These are phyloP conservation scores for Ilex paraguariensis DNA, from an alignment of 305 asterid species.

Conservation along the genomic window DNA sequence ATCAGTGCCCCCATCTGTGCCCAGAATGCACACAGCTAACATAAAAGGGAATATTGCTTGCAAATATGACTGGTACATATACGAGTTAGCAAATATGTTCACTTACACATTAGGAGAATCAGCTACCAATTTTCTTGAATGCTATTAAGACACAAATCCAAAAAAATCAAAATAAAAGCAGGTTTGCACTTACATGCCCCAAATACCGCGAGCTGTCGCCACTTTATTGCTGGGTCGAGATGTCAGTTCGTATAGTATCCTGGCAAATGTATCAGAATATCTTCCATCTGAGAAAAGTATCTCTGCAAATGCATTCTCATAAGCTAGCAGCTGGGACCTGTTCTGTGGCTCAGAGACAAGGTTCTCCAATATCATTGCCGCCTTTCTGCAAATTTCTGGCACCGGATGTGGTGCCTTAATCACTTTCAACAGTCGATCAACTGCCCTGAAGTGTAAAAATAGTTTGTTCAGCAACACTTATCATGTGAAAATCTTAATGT, in stretches of 20 bases:
- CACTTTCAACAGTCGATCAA: slow-evolving; percentile 82
- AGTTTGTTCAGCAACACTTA: too few species aligned
- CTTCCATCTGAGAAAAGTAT: slow-evolving; percentile 78
- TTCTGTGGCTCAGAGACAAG: slow-evolving; percentile 96
- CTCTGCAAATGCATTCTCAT: slow-evolving; percentile 87
- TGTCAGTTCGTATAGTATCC: slow-evolving; percentile 79
- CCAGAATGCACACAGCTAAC: too few species aligned
- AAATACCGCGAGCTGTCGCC: slow-evolving; percentile 79
- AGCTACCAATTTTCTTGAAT: too few species aligned
- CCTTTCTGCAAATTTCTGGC: slow-evolving; percentile 94
- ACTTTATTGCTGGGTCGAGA: slow-evolving; percentile 57
- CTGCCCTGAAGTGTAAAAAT: slow-evolving; percentile 49
- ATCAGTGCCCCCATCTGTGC: too few species aligned
- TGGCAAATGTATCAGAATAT: slow-evolving; percentile 77
- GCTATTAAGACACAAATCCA: too few species aligned
- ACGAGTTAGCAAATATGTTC: too few species aligned
- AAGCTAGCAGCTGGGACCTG: slow-evolving; percentile 67
- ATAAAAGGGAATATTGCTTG: too few species aligned
- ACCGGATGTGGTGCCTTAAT: slow-evolving; percentile 84
- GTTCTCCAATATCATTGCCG: slow-evolving; percentile 76
- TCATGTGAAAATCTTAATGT: too few species aligned
- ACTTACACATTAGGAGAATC: too few species aligned
- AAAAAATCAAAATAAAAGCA: background rate
- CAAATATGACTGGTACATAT: too few species aligned
- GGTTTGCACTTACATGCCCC: slow-evolving; percentile 69